Evolutionary conservation across 257 asterid species (phyloP).

Genomic region (Solanum pimpinellifolium): DNA sequence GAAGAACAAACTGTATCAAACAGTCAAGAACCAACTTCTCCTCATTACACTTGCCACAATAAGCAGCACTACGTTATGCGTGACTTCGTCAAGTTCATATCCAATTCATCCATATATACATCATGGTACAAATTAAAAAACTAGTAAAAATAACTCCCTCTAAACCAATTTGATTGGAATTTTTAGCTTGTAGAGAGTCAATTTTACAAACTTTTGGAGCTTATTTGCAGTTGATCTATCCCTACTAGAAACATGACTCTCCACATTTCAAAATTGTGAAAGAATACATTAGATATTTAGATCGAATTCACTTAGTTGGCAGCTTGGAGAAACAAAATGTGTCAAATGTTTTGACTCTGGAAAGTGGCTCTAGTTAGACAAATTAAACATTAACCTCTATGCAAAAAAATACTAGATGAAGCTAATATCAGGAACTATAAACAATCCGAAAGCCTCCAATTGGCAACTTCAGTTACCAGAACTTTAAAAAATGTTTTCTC

Average conservation of each 20-base stretch:
- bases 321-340: neutral
- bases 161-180: neutral
- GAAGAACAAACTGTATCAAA: neutral
- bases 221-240: neutral
- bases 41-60: neutral
- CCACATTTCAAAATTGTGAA: neutral
- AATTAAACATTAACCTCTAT: neutral
- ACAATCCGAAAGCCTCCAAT: neutral
- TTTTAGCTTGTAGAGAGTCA: neutral
- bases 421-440: neutral
- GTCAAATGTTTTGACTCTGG: neutral
- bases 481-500: neutral
- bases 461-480: neutral
- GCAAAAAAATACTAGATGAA: neutral
- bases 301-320: neutral
- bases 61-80: neutral
- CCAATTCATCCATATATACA: neutral
- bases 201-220: neutral
- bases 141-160: neutral
- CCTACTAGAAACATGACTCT: neutral
- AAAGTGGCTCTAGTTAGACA: neutral
- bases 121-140: neutral
- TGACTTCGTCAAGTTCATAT: neutral
- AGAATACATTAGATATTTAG: neutral
- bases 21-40: neutral